Percentiles rank a stretch among this genome's conserved stretches.
phyloP scores from a whole-genome alignment of 306 rosid species.

The Prunus armeniaca region DNA sequence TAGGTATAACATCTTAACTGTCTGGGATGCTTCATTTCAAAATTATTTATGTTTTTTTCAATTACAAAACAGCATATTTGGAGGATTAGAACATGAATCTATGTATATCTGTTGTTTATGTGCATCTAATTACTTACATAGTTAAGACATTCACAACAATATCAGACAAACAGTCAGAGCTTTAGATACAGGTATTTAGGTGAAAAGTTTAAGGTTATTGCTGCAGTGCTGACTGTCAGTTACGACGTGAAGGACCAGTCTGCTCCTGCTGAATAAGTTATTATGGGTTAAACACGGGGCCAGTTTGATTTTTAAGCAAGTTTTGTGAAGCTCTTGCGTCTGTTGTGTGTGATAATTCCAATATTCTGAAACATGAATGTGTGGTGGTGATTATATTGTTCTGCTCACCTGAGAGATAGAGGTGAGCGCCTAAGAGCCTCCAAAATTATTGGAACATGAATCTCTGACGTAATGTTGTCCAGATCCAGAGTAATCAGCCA shows the following conservation, averaged over 20 bases:
- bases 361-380: no score
- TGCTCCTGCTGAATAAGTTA: slow-evolving; percentile 13
- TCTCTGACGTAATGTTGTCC: slow-evolving; percentile 4
- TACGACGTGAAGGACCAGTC: not conserved
- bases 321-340: no score
- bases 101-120: not conserved
- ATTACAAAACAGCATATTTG: not conserved
- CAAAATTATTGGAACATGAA: not conserved
- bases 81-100: not conserved
- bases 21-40: not conserved
- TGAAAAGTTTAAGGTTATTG: not conserved
- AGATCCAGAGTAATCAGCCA: slow-evolving; percentile 18
- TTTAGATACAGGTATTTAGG: not conserved
- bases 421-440: not conserved
- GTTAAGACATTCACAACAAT: not conserved
- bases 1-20: not conserved
- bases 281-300: not conserved
- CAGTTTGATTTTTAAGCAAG: no score
- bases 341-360: no score
- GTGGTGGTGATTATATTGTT: not conserved
- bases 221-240: not conserved
- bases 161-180: not conserved
- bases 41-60: not conserved
- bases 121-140: not conserved
- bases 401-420: not conserved